Percentiles rank a stretch among this genome's conserved stretches.
Evolutionary conservation across 176 grass and related monocot species (phyloP).

Genomic region (Oryza officinalis): DNA sequence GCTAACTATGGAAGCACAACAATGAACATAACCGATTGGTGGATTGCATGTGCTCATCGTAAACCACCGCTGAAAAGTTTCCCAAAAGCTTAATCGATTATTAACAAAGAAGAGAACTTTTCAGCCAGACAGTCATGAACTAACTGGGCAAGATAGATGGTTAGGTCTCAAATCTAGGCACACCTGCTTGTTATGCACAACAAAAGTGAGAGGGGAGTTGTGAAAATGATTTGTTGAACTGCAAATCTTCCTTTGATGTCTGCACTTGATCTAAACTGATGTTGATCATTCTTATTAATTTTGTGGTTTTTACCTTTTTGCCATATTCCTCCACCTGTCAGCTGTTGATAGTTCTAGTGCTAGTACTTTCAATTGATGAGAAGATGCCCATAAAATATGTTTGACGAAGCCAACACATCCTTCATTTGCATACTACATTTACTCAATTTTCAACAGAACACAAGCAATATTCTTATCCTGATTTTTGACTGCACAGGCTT

Average conservation of each 20-base stretch:
- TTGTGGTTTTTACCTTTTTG: background rate
- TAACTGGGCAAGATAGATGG: background rate
- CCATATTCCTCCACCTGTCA: background rate
- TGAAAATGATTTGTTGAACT: background rate
- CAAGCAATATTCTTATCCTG: background rate
- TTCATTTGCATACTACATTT: background rate
- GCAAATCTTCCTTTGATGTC: background rate
- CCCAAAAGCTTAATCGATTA: background rate
- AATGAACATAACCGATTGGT: background rate
- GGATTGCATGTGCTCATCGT: background rate
- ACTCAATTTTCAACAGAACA: background rate
- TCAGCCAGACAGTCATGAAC: background rate
- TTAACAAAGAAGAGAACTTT: background rate
- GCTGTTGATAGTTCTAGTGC: background rate
- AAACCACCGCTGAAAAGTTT: background rate
- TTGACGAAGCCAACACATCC: background rate
- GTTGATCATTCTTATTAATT: conserved; percentile 16
- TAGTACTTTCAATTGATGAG: background rate
- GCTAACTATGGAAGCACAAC: background rate
- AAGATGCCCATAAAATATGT: background rate
- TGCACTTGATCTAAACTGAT: conserved; percentile 24
- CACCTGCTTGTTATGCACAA: background rate
- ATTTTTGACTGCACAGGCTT: background rate
- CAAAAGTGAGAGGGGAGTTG: background rate
- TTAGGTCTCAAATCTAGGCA: background rate